Conservation (phyloP, 108 stramenopile genomes). For the Stephanodiscus minutulus region DNA sequence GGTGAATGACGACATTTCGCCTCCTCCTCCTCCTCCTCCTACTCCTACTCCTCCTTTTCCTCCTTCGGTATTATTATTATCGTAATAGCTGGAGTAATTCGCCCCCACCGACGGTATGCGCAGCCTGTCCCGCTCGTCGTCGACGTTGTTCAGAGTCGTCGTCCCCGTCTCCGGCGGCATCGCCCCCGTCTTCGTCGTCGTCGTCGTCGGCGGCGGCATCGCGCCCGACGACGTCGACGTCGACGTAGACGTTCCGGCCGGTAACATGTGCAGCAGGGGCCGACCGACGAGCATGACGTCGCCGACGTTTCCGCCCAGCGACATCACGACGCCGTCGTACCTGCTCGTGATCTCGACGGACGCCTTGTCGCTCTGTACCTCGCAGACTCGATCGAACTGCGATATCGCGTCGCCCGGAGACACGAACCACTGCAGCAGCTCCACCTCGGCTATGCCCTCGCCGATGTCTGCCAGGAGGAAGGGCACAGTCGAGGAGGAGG, state of each 20-base stretch:
- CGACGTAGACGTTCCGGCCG: constrained; percentile 1
- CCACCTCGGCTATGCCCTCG: constrained; percentile 98
- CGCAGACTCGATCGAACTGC: constrained; percentile 95
- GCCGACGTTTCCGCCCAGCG: constrained; percentile 73
- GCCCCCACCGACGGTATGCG: constrained; percentile 52
- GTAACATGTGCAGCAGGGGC: constrained; percentile 74
- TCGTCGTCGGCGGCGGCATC: background rate
- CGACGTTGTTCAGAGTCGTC: constrained; percentile 41
- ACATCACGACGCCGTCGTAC: constrained; percentile 86
- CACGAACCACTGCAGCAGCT: constrained; percentile 95
- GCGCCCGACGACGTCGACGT: background rate
- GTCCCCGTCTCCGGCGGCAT: background rate
- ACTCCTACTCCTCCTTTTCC: constrained; percentile 4
- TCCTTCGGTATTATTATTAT: no score
- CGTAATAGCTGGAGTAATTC: constrained; percentile 25
- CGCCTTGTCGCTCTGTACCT: constrained; percentile 99
- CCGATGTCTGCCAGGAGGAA: constrained; percentile 96
- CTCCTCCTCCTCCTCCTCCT: background rate
- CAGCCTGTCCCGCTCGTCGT: constrained; percentile 50
- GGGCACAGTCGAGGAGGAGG: constrained; percentile 44
- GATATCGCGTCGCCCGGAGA: constrained; percentile 77
- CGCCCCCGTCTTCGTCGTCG: constrained; percentile 1
- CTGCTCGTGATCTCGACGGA: constrained; percentile 96
- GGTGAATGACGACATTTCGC: no score
- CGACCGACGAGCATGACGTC: constrained; percentile 89